A percentile compares a stretch with the other conserved stretches of the same genome.
phyloP scores from a whole-genome alignment of 1,284 basidiomycete genomes.

The Papiliotrema fonsecae region DNA sequence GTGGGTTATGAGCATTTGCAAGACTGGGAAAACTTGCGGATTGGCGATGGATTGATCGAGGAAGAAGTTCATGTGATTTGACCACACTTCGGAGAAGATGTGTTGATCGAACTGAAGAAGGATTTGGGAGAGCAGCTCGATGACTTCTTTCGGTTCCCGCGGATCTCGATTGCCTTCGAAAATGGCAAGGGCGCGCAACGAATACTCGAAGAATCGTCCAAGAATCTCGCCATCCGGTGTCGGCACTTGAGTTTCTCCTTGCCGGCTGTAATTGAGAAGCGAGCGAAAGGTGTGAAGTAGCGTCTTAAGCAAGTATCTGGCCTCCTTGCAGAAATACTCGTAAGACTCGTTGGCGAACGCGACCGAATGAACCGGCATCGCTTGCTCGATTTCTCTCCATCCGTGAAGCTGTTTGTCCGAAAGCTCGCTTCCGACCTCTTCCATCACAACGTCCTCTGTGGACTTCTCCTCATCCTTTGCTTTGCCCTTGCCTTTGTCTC shows the following conservation, averaged over 20 bases:
- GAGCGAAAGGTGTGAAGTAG: slow-evolving; percentile 87
- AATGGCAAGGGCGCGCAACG: slow-evolving; percentile 76
- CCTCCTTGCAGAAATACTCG: slow-evolving; percentile 69
- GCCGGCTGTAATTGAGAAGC: slow-evolving; percentile 71
- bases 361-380: slow-evolving; percentile 68
- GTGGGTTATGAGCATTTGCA: slow-evolving; percentile 79
- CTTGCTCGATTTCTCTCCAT: slow-evolving; percentile 64
- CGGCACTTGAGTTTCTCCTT: slow-evolving; percentile 69
- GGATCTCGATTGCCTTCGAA: slow-evolving; percentile 68
- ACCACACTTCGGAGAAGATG: slow-evolving; percentile 93
- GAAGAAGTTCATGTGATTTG: slow-evolving; percentile 81
- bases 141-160: slow-evolving; percentile 77
- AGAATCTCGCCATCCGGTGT: slow-evolving; percentile 73
- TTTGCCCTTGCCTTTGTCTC: slow-evolving; percentile 45
- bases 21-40: slow-evolving; percentile 74
- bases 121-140: slow-evolving; percentile 78
- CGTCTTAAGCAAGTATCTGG: slow-evolving; percentile 79
- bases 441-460: slow-evolving; percentile 21
- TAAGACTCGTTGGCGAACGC: slow-evolving; percentile 69
- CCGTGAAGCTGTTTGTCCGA: slow-evolving; percentile 31
- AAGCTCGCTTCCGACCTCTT: slow-evolving; percentile 10
- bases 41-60: slow-evolving; percentile 73
- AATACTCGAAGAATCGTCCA: slow-evolving; percentile 79
- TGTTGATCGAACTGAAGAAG: slow-evolving; percentile 79
- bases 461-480: slow-evolving; percentile 21